Evolutionary conservation across 257 asterid genomes (phyloP).

Genomic region (Dorcoceras hygrometricum): DNA sequence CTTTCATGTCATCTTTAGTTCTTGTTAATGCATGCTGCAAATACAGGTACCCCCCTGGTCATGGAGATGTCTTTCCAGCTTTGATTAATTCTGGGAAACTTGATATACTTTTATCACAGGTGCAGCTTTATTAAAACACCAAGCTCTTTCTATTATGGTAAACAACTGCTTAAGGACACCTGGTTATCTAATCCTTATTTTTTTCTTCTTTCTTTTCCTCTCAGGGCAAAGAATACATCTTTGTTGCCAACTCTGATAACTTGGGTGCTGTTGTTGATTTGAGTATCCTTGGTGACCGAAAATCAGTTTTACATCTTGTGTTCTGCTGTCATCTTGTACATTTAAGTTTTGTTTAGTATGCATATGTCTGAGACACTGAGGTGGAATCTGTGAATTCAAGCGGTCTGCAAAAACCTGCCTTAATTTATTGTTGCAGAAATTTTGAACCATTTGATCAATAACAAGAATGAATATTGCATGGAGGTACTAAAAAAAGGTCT

Average conservation of each 20-base stretch:
- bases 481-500: slow-evolving; percentile 50
- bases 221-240: slow-evolving; percentile 96
- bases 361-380: neutral
- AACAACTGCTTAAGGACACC: slow-evolving; percentile 3
- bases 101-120: slow-evolving; percentile 82
- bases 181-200: slow-evolving; percentile 17
- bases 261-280: slow-evolving; percentile 96
- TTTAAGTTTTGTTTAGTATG: neutral
- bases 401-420: slow-evolving; percentile 36
- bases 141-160: slow-evolving; percentile 19
- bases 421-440: slow-evolving; percentile 64
- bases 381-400: neutral
- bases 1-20: slow-evolving; percentile 5
- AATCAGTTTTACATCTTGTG: neutral
- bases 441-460: slow-evolving; percentile 72
- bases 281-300: slow-evolving; percentile 70
- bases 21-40: slow-evolving; percentile 27
- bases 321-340: neutral
- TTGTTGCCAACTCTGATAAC: slow-evolving; percentile 93
- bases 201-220: slow-evolving; percentile 14
- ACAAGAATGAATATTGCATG: slow-evolving; percentile 97
- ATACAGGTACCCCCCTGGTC: slow-evolving; percentile 96
- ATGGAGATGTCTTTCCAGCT: slow-evolving; percentile 96
- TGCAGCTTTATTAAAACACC: slow-evolving; percentile 28
- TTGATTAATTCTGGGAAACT: slow-evolving; percentile 96